Percentiles rank a stretch among this genome's conserved stretches.
These are phyloP conservation scores for Yamadazyma epiphylla DNA, from an alignment of 1,139 yeast genomes.

Conservation along the genomic window DNA sequence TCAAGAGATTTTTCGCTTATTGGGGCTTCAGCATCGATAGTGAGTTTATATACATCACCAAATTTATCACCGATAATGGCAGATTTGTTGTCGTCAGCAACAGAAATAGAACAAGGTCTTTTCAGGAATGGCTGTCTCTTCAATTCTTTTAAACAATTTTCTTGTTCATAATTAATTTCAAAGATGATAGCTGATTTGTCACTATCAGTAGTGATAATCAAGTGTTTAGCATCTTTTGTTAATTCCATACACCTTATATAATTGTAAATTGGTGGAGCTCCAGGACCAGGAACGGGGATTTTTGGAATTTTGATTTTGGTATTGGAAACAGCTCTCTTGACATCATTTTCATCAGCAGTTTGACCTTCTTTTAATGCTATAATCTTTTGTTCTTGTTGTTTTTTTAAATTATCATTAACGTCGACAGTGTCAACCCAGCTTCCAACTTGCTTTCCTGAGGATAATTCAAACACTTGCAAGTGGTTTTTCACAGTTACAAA, in stretches of 20 bases:
- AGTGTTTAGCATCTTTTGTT: slow-evolving; percentile 43
- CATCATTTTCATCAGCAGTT: slow-evolving; percentile 8
- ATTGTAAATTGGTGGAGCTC: slow-evolving; percentile 63
- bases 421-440: slow-evolving; percentile 59
- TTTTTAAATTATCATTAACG: slow-evolving; percentile 33
- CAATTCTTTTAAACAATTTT: slow-evolving; percentile 43
- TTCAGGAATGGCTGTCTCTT: slow-evolving; percentile 82
- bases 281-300: slow-evolving; percentile 61
- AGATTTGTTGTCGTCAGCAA: slow-evolving; percentile 46
- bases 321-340: slow-evolving; percentile 29
- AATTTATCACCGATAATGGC: slow-evolving; percentile 90
- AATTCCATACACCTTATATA: slow-evolving; percentile 61
- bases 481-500: slow-evolving; percentile 57
- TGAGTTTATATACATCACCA: slow-evolving; percentile 82
- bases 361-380: slow-evolving; percentile 15
- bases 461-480: slow-evolving; percentile 45
- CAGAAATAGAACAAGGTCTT: slow-evolving; percentile 81
- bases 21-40: slow-evolving; percentile 28
- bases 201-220: slow-evolving; percentile 75
- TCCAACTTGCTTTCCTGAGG: slow-evolving; percentile 36
- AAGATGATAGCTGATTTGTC: slow-evolving; percentile 79
- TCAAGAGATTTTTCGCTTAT: slow-evolving; percentile 39
- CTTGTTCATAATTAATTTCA: slow-evolving; percentile 26
- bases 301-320: slow-evolving; percentile 42
- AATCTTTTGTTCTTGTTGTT: slow-evolving; percentile 43